Evolutionary conservation across 108 stramenopile genomes (phyloP).

Genomic region (Stephanodiscus minutulus): DNA sequence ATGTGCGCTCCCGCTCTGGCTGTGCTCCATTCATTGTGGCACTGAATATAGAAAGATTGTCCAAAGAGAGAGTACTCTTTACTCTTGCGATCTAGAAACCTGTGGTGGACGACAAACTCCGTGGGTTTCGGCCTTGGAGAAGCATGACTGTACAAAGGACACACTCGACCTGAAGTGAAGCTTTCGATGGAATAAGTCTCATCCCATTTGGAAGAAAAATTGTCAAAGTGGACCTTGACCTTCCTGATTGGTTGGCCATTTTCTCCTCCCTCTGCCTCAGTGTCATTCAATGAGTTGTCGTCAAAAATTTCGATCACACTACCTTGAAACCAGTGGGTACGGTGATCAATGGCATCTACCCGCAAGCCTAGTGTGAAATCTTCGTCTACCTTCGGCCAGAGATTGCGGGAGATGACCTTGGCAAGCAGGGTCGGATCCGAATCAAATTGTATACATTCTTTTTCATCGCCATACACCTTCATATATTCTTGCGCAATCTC

Average conservation of each 20-base stretch:
- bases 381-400: slow-evolving; percentile 71
- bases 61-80: slow-evolving; percentile 64
- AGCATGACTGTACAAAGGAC: slow-evolving; percentile 80
- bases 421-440: slow-evolving; percentile 69
- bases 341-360: slow-evolving; percentile 93
- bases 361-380: slow-evolving; percentile 85
- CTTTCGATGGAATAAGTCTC: slow-evolving; percentile 81
- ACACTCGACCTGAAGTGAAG: slow-evolving; percentile 72
- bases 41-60: slow-evolving; percentile 75
- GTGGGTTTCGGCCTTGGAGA: slow-evolving; percentile 73
- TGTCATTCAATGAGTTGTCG: slow-evolving; percentile 25
- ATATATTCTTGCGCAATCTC: slow-evolving; percentile 51
- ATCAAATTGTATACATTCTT: slow-evolving; percentile 79
- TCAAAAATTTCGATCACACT: slow-evolving; percentile 83
- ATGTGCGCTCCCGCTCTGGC: slow-evolving; percentile 90
- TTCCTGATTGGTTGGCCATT: slow-evolving; percentile 40
- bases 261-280: slow-evolving; percentile 21
- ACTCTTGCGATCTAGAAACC: slow-evolving; percentile 50
- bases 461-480: slow-evolving; percentile 64
- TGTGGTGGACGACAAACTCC: slow-evolving; percentile 79
- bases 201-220: slow-evolving; percentile 92
- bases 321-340: slow-evolving; percentile 89
- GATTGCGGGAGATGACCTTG: slow-evolving; percentile 75
- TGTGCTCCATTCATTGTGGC: slow-evolving; percentile 86
- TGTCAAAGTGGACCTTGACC: slow-evolving; percentile 92